phyloP scores from a whole-genome alignment of 805 yeast genomes.

The Saccharomycopsis fodiens region DNA sequence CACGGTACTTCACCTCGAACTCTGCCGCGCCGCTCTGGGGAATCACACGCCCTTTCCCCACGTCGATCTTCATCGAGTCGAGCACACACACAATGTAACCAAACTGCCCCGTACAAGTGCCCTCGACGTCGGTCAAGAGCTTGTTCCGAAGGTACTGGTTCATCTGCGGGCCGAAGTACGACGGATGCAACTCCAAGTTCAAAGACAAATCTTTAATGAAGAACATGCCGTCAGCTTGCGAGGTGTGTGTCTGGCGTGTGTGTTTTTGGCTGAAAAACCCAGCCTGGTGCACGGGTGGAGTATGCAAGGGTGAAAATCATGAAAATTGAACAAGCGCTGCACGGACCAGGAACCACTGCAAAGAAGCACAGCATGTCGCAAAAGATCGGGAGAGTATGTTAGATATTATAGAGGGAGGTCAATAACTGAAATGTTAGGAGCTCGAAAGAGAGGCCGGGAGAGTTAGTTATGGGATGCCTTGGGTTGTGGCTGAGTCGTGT shows the following conservation, averaged over 20 bases:
- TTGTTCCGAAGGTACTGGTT: conserved; percentile 86
- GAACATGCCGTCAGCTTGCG: conserved; percentile 26
- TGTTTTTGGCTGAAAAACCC: neutral
- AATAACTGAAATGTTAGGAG: no score
- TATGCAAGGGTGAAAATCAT: neutral
- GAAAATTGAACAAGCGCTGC: neutral
- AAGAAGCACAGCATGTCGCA: conserved; percentile 32
- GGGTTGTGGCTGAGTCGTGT: neutral
- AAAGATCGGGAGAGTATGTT: conserved; percentile 39
- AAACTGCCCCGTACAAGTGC: conserved; percentile 97
- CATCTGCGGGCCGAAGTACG: conserved; percentile 97
- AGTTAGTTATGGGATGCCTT: conserved; percentile 7
- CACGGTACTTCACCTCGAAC: conserved; percentile 91
- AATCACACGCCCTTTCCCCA: conserved; percentile 86
- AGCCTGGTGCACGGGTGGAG: neutral
- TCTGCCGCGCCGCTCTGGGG: conserved; percentile 94
- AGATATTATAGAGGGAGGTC: no score
- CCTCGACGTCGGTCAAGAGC: conserved; percentile 91
- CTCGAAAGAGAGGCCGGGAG: no score
- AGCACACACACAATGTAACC: conserved; percentile 95
- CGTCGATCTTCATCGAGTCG: conserved; percentile 90
- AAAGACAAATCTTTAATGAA: conserved; percentile 79
- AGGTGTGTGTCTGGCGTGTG: neutral
- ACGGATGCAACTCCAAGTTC: conserved; percentile 90
- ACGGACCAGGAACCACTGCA: neutral